Base-by-base conservation (phyloP, 345 rosid genomes). In the Nephelium lappaceum region DNA sequence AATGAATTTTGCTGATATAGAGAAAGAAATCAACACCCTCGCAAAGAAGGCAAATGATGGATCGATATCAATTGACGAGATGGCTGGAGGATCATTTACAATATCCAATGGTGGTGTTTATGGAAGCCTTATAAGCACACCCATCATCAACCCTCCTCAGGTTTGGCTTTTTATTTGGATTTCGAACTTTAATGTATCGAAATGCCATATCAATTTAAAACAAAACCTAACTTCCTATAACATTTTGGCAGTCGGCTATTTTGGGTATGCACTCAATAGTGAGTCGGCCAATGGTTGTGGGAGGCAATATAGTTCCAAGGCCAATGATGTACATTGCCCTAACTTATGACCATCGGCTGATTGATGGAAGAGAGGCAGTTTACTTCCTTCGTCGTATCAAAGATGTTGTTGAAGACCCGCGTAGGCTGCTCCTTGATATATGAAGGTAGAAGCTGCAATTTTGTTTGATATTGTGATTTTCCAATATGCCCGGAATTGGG, bases 111-210 rank as follows among this genome's bases (percentile, higher is more conserved):
- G 95, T 51, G 95, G 95, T 69, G 99, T 95, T 65, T 94, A 95
- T 62, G 99, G 99, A 80, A 95, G 99, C 82, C 98, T 95, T 58
- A 65, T 95, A 80, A 95, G 99, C 84, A 95, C 99, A 72, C 99
- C 99, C 15, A 95, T 95, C 81, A 95, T 95, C 81, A 95, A 95
- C 83, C 99, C 99, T 67, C 99, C 99, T 71, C 99, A 95, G 98
- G 99, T 95, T 62, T 24, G 80, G 53, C 42, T 23, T 9, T 31
- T 25, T 25, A 36, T 8, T 10, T 3, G 24, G 63, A 58, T 62
- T 58, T 55, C 2, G 2, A 14, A 7, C 11, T 14, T 19, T 11
- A 71, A 41, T 5, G 61, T 25, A n/a, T 45, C 8, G 0, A 58
- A 58, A n/a, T 58, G 4, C 9, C 25, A 58, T 19, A 7, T 58